Percentiles rank a stretch among this genome's conserved stretches.
These are phyloP conservation scores for Botrytis medusae DNA, from an alignment of 2,329 filamentous ascomycete species.

Conservation along the genomic window DNA sequence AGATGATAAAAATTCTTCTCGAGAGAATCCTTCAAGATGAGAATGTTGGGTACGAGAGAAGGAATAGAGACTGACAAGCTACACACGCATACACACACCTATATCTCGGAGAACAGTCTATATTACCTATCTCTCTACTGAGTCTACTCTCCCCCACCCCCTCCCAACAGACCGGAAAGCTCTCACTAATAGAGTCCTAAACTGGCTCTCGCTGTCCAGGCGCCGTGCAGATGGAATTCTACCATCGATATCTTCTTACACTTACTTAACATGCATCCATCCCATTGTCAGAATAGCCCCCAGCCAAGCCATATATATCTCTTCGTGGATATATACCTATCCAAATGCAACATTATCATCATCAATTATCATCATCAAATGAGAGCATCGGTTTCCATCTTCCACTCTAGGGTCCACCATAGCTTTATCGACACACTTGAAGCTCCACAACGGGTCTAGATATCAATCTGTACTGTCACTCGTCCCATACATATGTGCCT, in stretches of 20 bases:
- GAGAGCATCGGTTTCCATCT: not conserved
- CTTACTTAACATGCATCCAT: not conserved
- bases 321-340: not conserved
- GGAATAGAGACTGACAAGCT: not conserved
- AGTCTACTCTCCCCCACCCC: not conserved
- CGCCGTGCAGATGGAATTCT: not conserved
- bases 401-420: not conserved
- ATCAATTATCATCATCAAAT: no score
- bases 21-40: not conserved
- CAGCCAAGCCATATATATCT: not conserved
- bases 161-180: not conserved
- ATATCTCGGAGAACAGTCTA: not conserved
- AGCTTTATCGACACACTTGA: not conserved
- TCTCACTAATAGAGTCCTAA: not conserved
- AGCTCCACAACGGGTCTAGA: not conserved
- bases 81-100: not conserved
- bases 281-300: not conserved
- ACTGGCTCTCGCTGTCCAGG: not conserved
- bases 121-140: not conserved
- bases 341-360: not conserved
- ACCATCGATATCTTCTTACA: not conserved
- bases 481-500: not conserved
- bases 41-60: not conserved
- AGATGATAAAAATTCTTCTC: not conserved
- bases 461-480: not conserved